Percentiles rank a stretch among this genome's conserved stretches.
Conservation (phyloP, 2,329 filamentous ascomycete species). For the Penicillium sp. region DNA sequence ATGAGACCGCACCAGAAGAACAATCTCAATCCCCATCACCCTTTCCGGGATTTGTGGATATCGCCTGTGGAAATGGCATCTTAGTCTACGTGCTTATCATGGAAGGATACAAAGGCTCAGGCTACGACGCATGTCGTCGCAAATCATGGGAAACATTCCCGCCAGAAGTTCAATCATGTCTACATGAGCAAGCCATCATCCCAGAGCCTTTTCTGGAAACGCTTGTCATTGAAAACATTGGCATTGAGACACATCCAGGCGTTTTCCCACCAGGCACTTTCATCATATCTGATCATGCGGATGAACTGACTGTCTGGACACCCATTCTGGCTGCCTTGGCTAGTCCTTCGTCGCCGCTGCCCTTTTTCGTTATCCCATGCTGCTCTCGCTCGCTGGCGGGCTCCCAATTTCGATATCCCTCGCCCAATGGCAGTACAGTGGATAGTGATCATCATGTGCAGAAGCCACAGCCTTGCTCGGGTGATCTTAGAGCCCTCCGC, state of each 20-base stretch:
- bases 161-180: slow-evolving; percentile 45
- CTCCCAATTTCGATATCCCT: slow-evolving; percentile 61
- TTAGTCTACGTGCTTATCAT: slow-evolving; percentile 77
- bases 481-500: slow-evolving; percentile 44
- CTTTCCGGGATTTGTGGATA: slow-evolving; percentile 92
- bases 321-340: slow-evolving; percentile 75
- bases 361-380: slow-evolving; percentile 93
- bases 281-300: slow-evolving; percentile 95
- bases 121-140: slow-evolving; percentile 83
- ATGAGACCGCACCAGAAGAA: slow-evolving; percentile 45
- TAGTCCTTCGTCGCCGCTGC: slow-evolving; percentile 59
- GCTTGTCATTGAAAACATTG: slow-evolving; percentile 14
- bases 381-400: slow-evolving; percentile 88
- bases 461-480: slow-evolving; percentile 34
- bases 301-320: slow-evolving; percentile 95
- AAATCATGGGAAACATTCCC: slow-evolving; percentile 83
- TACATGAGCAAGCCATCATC: slow-evolving; percentile 63
- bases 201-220: slow-evolving; percentile 51
- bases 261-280: slow-evolving; percentile 75
- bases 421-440: slow-evolving; percentile 19
- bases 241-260: slow-evolving; percentile 50
- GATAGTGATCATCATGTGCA: not conserved
- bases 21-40: slow-evolving; percentile 16
- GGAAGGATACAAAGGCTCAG: slow-evolving; percentile 84
- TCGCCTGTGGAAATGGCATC: slow-evolving; percentile 93